These are phyloP conservation scores for Fagus sylvatica DNA, from an alignment of 306 rosid species.

Conservation along the genomic window DNA sequence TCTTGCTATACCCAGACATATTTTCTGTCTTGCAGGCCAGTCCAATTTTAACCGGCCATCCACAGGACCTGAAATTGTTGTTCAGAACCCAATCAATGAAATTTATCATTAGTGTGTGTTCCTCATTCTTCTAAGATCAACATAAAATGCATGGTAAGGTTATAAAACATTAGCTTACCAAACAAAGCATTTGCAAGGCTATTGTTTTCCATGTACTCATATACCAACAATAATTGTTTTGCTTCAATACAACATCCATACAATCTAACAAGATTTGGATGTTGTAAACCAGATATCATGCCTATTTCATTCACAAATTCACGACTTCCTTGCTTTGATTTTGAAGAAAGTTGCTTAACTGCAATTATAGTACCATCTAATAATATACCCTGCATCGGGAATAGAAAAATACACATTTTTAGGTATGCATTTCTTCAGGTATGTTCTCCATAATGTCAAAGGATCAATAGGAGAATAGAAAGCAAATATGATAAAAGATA, in stretches of 20 bases:
- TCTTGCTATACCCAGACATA: constrained; percentile 76
- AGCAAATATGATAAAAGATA: not conserved
- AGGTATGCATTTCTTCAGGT: not conserved
- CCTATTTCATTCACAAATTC: constrained; percentile 30
- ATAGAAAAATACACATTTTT: constrained; percentile 16
- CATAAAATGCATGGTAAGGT: not conserved
- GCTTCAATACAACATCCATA: constrained; percentile 29
- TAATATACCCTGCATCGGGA: constrained; percentile 5
- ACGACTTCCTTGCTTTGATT: constrained; percentile 30
- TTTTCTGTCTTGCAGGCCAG: constrained; percentile 63
- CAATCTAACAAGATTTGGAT: constrained; percentile 28
- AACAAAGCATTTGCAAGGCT: constrained; percentile 28
- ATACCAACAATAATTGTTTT: constrained; percentile 20
- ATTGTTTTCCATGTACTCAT: constrained; percentile 16
- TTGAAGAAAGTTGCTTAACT: constrained; percentile 29
- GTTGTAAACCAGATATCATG: constrained; percentile 30
- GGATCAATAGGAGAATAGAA: not conserved
- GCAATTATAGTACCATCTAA: constrained; percentile 24
- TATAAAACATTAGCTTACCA: constrained; percentile 19
- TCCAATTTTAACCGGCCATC: constrained; percentile 34
- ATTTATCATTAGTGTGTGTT: not conserved
- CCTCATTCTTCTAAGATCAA: not conserved
- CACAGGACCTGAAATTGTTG: constrained; percentile 33
- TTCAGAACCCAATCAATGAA: not conserved
- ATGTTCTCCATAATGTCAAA: not conserved